These are phyloP conservation scores for Trypanosoma congolense DNA, from an alignment of 208 protist species.

Conservation along the genomic window DNA sequence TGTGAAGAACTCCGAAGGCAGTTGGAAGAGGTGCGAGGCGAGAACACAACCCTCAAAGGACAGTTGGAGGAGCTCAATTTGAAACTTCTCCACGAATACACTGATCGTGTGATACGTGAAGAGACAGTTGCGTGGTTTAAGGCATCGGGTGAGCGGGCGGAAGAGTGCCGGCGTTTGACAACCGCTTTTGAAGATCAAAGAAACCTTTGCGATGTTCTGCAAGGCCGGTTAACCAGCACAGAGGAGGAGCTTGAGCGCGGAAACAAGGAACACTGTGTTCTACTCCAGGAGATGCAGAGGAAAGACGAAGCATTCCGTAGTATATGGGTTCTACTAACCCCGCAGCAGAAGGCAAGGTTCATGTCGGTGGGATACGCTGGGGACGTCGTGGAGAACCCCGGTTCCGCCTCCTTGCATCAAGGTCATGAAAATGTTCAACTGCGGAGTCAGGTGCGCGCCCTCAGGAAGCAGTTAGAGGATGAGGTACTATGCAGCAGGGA, in stretches of 20 bases:
- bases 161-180: slow-evolving; percentile 34
- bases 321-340: slow-evolving; percentile 39
- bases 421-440: slow-evolving; percentile 32
- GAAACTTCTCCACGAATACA: slow-evolving; percentile 27
- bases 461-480: slow-evolving; percentile 22
- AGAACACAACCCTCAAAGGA: slow-evolving; percentile 14
- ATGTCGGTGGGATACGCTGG: slow-evolving; percentile 21
- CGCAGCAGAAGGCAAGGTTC: slow-evolving; percentile 46
- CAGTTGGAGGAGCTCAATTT: slow-evolving; percentile 30
- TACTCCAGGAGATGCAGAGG: slow-evolving; percentile 29
- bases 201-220: slow-evolving; percentile 32
- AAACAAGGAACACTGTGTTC: slow-evolving; percentile 16
- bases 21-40: slow-evolving; percentile 2
- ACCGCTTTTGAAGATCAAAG: slow-evolving; percentile 40
- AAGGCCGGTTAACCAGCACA: slow-evolving; percentile 31
- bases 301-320: slow-evolving; percentile 31
- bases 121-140: slow-evolving; percentile 35
- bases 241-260: slow-evolving; percentile 41
- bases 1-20: slow-evolving; percentile 2
- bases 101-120: slow-evolving; percentile 36
- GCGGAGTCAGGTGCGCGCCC: slow-evolving; percentile 18
- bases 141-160: slow-evolving; percentile 17
- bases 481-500: slow-evolving; percentile 12
- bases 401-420: slow-evolving; percentile 17
- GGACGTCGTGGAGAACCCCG: slow-evolving; percentile 5